Conservation (phyloP, 148 eudicot genomes). For the Rheum nobile region DNA sequence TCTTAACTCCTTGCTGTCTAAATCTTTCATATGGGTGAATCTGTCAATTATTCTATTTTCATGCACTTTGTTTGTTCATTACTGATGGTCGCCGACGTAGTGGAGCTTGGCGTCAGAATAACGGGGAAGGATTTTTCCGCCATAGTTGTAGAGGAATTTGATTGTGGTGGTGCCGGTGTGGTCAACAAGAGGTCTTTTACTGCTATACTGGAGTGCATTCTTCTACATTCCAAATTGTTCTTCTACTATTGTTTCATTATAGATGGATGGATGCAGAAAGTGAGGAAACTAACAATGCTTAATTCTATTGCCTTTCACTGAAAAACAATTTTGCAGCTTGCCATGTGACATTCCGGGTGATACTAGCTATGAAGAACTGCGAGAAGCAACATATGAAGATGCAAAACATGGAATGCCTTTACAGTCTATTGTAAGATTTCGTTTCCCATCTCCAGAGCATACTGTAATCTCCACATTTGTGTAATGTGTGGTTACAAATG, state of each 20-base stretch:
- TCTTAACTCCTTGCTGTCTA: too few species aligned
- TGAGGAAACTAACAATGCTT: not conserved
- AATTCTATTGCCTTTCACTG: slow-evolving; percentile 3
- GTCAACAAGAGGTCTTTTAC: not conserved
- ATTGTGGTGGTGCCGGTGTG: slow-evolving; percentile 18
- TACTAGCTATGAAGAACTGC: slow-evolving; percentile 76
- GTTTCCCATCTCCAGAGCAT: not conserved
- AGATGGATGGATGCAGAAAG: not conserved
- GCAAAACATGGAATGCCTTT: slow-evolving; percentile 61
- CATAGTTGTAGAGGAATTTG: slow-evolving; percentile 77
- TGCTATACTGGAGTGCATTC: not conserved
- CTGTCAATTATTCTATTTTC: too few species aligned
- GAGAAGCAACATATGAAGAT: slow-evolving; percentile 80
- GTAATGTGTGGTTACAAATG: not conserved
- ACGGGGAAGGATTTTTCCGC: slow-evolving; percentile 82
- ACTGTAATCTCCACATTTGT: not conserved
- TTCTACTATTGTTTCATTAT: not conserved
- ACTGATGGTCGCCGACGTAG: slow-evolving; percentile 69
- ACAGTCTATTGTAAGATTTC: slow-evolving; percentile 64
- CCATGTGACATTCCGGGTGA: slow-evolving; percentile 88
- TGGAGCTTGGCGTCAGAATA: slow-evolving; percentile 75
- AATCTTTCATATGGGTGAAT: too few species aligned
- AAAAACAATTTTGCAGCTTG: slow-evolving; percentile 41
- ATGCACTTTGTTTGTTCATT: too few species aligned
- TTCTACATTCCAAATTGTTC: not conserved